Evolutionary conservation across 176 grass and related monocot genomes (phyloP), one percentile per base, ranked within the genome.

Genomic region (Aegilops tauschii): DNA sequence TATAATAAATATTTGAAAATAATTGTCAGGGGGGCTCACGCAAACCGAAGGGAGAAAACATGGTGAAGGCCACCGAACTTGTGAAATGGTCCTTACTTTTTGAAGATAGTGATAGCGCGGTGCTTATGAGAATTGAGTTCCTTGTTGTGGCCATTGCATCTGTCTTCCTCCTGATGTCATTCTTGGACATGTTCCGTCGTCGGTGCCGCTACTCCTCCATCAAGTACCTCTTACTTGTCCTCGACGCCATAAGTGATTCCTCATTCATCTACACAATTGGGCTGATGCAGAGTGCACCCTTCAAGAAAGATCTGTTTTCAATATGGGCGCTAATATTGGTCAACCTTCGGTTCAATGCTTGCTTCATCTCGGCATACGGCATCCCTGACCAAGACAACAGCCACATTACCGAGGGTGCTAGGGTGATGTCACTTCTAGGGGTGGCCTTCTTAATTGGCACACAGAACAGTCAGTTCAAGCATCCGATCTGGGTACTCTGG

Each of bases 71-170:
- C 4, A 34, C 0, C 35, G 5, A 58, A 39, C 20, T 65, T 64
- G 62, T 80, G 18, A 37, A 59, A 14, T 65, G 58, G 47, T 80
- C 35, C 14, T 42, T 80, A 12, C 12, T 80, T 2, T 37, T 80
- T 80, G 4, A 34, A 17, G 10, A 80, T 21, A 80, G 13, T 13
- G 62, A 80, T 2, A 80, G 2, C 1, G 77, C 28, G 30, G 62
- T 13, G 62, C 37, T 80, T 10, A 64, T 64, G 5, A 21, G 77
- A 61, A 80, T 80, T 13, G 77, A 80, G 77, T 39, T 80, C 62
- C 54, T 65, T 3, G 77, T 80, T 50, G 77, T 80, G 5, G 20
- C 14, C 3, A 62, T 61, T 13, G 30, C 77, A 18, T 1, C 58
- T 12, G 3, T 80, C 7, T 62, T 63, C 12, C 4, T 80, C 31